Evolutionary conservation across 1,284 basidiomycete species (phyloP).

Genomic region (Grifola frondosa): DNA sequence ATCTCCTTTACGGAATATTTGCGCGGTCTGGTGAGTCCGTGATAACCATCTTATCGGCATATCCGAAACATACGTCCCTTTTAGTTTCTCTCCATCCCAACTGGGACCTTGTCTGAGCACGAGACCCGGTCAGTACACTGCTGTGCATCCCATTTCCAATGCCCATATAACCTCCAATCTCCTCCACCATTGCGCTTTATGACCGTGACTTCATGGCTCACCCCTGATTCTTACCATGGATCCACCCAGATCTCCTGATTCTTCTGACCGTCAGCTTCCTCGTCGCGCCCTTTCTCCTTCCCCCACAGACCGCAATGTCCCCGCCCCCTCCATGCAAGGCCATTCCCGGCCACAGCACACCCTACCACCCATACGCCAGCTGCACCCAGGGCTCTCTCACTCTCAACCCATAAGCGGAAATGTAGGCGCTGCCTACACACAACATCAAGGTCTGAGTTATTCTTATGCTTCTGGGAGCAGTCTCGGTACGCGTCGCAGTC

Average conservation of each 20-base stretch:
- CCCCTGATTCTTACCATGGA: slow-evolving; percentile 18
- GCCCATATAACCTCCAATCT: slow-evolving; percentile 22
- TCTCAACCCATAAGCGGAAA: too few species aligned
- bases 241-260: slow-evolving; percentile 20
- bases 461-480: slow-evolving; percentile 22
- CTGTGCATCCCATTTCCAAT: slow-evolving; percentile 13
- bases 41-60: slow-evolving; percentile 33
- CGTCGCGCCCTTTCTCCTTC: slow-evolving; percentile 16
- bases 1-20: slow-evolving; percentile 20
- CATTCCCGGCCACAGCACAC: slow-evolving; percentile 22
- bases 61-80: slow-evolving; percentile 16
- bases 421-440: slow-evolving; percentile 12
- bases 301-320: slow-evolving; percentile 17
- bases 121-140: slow-evolving; percentile 23
- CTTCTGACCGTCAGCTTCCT: slow-evolving; percentile 17
- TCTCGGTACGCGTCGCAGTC: slow-evolving; percentile 16
- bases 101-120: slow-evolving; percentile 19
- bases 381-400: slow-evolving; percentile 59
- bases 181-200: slow-evolving; percentile 19
- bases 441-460: slow-evolving; percentile 19
- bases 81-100: slow-evolving; percentile 17
- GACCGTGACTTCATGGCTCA: slow-evolving; percentile 13
- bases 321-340: slow-evolving; percentile 6
- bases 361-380: slow-evolving; percentile 64
- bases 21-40: slow-evolving; percentile 15